phyloP scores from a whole-genome alignment of 73 alveolate genomes.

The Symbiodinium pilosum region DNA sequence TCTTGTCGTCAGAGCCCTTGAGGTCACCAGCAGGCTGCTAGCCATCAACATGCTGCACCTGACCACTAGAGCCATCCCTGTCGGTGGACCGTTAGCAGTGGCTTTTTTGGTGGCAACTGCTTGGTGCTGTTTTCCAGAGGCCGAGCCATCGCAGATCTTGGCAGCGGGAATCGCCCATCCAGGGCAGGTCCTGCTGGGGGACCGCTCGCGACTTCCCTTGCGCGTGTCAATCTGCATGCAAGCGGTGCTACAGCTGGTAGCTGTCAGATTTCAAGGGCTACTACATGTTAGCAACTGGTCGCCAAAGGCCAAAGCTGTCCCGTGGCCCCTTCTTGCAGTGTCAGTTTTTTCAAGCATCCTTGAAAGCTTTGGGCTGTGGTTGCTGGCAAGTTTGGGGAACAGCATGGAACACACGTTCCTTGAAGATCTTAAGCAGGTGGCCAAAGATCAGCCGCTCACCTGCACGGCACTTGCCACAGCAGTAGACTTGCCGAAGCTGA shows the following conservation, averaged over 20 bases:
- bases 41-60: constrained; percentile 50
- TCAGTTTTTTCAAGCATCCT: not conserved
- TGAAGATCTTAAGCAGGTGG: not conserved
- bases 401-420: not conserved
- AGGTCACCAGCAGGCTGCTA: not conserved
- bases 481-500: not conserved
- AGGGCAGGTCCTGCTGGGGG: not conserved
- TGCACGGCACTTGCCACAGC: not conserved
- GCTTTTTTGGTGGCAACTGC: not conserved
- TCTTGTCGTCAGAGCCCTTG: not conserved
- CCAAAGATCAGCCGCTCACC: not conserved
- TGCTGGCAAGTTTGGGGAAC: not conserved
- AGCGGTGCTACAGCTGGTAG: not conserved
- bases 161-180: not conserved
- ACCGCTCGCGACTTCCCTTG: not conserved
- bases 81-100: constrained; percentile 26
- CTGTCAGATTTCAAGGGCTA: not conserved
- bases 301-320: constrained; percentile 7
- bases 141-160: not conserved
- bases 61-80: not conserved
- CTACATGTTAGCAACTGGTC: not conserved
- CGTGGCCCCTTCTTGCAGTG: not conserved
- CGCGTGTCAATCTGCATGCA: not conserved
- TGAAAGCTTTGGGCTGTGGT: not conserved
- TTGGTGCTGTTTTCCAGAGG: not conserved